Conservation (phyloP, 225 moss, liverwort and hornwort species). For the Polytrichum commune region DNA sequence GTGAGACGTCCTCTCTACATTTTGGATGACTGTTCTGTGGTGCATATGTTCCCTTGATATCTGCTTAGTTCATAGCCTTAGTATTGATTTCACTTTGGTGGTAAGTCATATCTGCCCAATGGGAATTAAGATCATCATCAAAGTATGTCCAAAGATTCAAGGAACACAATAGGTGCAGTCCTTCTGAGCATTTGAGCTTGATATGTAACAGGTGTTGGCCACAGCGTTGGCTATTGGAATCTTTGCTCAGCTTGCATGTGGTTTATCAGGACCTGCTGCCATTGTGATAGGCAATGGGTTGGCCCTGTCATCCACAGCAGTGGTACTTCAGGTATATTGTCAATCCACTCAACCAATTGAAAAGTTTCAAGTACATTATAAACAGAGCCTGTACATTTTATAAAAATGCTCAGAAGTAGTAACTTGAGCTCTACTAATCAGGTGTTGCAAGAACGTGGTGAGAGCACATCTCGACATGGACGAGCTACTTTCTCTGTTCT, state of each 20-base stretch:
- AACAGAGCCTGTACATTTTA: not conserved
- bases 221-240: slow-evolving; percentile 67
- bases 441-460: slow-evolving; percentile 93
- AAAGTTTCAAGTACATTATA: not conserved
- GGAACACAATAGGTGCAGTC: too few relatives aligned
- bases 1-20: slow-evolving; percentile 5
- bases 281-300: slow-evolving; percentile 88
- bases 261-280: slow-evolving; percentile 71
- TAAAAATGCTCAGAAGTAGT: not conserved
- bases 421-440: slow-evolving; percentile 20
- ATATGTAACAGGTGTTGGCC: slow-evolving; percentile 55
- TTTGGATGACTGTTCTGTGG: not conserved
- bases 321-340: slow-evolving; percentile 80
- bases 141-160: too few relatives aligned
- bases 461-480: slow-evolving; percentile 93
- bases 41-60: too few relatives aligned
- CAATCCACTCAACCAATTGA: not conserved
- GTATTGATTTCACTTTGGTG: too few relatives aligned
- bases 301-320: slow-evolving; percentile 90
- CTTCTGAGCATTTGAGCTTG: not conserved
- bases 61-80: too few relatives aligned
- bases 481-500: slow-evolving; percentile 90
- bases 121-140: too few relatives aligned
- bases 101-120: too few relatives aligned
- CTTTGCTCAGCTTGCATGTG: slow-evolving; percentile 54